These are phyloP conservation scores for Cyberlindnera mrakii DNA, from an alignment of 805 yeast species.

Conservation along the genomic window DNA sequence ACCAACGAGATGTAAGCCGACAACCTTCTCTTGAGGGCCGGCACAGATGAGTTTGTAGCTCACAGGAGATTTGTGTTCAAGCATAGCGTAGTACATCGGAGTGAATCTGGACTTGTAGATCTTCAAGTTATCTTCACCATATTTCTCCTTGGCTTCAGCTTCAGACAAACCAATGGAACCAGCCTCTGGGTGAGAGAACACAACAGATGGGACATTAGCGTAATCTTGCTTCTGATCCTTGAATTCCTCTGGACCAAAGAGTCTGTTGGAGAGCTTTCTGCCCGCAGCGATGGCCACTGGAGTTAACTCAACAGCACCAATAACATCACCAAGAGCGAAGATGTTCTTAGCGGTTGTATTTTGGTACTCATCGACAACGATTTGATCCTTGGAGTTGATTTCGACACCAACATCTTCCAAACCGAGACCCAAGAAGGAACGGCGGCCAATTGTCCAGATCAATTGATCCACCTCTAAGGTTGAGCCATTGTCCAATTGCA, in stretches of 20 bases:
- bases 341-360: conserved; percentile 65
- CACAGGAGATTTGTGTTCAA: conserved; percentile 74
- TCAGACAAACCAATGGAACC: conserved; percentile 90
- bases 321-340: conserved; percentile 89
- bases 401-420: conserved; percentile 72
- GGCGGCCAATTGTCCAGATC: conserved; percentile 94
- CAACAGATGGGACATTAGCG: conserved; percentile 83
- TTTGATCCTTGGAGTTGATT: conserved; percentile 51
- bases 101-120: conserved; percentile 78
- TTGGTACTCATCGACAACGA: conserved; percentile 85
- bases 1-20: conserved; percentile 92
- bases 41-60: conserved; percentile 75
- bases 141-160: conserved; percentile 67
- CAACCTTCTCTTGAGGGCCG: conserved; percentile 85
- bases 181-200: conserved; percentile 97
- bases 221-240: conserved; percentile 79
- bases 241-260: conserved; percentile 75
- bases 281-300: conserved; percentile 99
- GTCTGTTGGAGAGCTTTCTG: conserved; percentile 83
- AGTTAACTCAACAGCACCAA: conserved; percentile 88
- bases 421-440: conserved; percentile 66
- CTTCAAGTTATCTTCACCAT: conserved; percentile 75
- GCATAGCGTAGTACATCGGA: conserved; percentile 90
- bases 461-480: conserved; percentile 67
- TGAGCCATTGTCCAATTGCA: conserved; percentile 35